Evolutionary conservation across 768 basidiomycete species (phyloP).

Genomic region (Calocybe cyanea): DNA sequence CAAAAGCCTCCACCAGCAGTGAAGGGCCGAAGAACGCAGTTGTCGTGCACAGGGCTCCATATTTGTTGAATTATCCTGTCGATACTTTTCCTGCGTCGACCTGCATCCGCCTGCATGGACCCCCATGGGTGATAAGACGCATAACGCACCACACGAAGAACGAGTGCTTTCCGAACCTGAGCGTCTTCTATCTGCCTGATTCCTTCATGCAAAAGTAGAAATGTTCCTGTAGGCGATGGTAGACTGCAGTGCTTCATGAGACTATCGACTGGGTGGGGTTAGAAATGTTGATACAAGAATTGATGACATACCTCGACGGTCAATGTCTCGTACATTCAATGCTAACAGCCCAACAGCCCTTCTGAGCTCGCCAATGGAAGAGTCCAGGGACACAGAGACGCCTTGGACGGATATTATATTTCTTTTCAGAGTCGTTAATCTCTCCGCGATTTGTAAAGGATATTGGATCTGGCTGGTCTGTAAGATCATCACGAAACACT

Average conservation of each 20-base stretch:
- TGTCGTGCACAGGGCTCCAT: constrained; percentile 35
- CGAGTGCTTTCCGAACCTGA: constrained; percentile 35
- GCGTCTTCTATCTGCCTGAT: constrained; percentile 31
- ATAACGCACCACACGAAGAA: constrained; percentile 61
- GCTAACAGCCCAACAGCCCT: constrained; percentile 33
- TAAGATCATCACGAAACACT: too few relatives aligned
- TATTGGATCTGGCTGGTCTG: constrained; percentile 15
- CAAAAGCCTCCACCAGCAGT: constrained; percentile 52
- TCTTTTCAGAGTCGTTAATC: constrained; percentile 28
- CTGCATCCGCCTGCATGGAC: constrained; percentile 54
- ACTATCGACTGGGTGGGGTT: constrained; percentile 35
- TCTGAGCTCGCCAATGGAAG: constrained; percentile 33
- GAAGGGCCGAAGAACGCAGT: constrained; percentile 30
- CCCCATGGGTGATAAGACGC: constrained; percentile 79
- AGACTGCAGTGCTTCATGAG: constrained; percentile 30
- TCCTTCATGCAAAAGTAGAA: constrained; percentile 37
- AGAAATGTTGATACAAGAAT: neutral
- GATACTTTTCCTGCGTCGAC: constrained; percentile 45
- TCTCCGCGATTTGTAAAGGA: constrained; percentile 27
- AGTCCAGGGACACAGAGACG: constrained; percentile 28
- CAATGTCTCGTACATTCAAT: constrained; percentile 33
- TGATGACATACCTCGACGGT: constrained; percentile 38
- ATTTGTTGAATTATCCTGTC: constrained; percentile 44
- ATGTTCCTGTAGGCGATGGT: constrained; percentile 48
- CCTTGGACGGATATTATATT: constrained; percentile 26